Conservation (phyloP, 2,329 filamentous ascomycete genomes). For the Ampelomyces quisqualis region DNA sequence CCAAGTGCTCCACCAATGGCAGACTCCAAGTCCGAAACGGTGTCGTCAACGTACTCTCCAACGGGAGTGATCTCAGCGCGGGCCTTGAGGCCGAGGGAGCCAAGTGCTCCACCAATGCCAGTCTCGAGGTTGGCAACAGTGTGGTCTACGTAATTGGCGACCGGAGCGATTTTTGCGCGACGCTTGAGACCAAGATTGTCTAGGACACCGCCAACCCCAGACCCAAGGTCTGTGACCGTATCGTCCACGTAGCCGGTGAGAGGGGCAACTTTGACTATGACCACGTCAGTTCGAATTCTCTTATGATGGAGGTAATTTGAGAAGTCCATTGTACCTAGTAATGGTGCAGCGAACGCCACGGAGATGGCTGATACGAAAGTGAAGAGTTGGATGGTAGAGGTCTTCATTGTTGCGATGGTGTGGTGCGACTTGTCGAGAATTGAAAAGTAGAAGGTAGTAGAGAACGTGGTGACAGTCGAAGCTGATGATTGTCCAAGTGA, state of each 20-base stretch:
- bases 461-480: conserved; percentile 1
- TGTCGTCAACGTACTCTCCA: not conserved
- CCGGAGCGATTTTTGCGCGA: not conserved
- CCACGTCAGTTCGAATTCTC: not conserved
- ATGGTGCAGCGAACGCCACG: conserved; percentile 1
- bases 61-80: not conserved
- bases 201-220: not conserved
- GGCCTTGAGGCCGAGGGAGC: not conserved
- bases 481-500: not conserved
- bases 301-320: not conserved
- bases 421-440: not conserved
- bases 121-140: conserved; percentile 1
- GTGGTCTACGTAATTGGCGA: not conserved
- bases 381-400: conserved; percentile 1
- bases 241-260: not conserved
- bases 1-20: not conserved
- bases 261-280: not conserved
- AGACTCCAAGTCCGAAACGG: not conserved
- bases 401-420: conserved; percentile 2
- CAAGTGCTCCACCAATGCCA: not conserved
- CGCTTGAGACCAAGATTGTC: not conserved
- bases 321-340: not conserved
- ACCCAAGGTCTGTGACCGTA: not conserved
- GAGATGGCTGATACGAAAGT: conserved; percentile 1
- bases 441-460: not conserved